Conservation (phyloP, 2,329 filamentous ascomycete genomes). For the Ceratocystiopsis minuta region DNA sequence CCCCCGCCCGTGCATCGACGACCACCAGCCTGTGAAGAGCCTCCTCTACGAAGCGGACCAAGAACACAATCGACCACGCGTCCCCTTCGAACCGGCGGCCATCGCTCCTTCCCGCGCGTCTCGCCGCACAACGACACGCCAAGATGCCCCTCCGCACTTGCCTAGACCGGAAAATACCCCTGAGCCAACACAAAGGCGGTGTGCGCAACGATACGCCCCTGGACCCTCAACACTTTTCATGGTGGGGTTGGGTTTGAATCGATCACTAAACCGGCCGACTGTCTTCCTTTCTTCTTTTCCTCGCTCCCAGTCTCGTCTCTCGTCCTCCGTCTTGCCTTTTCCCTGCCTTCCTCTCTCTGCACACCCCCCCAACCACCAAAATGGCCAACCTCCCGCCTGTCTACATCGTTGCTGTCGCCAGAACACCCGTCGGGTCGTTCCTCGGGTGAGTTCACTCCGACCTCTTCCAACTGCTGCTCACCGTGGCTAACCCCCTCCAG, state of each 20-base stretch:
- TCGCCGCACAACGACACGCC: no score
- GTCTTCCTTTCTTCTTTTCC: background rate
- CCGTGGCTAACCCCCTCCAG: slow-evolving; percentile 25
- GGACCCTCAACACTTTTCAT: background rate
- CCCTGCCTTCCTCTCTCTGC: no score
- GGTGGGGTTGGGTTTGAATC: background rate
- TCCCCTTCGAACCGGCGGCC: no score
- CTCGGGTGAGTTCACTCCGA: slow-evolving; percentile 49
- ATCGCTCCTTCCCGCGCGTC: no score
- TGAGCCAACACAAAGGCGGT: background rate
- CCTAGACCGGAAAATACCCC: background rate
- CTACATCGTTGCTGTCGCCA: slow-evolving; percentile 84
- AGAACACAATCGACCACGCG: no score
- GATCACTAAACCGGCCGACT: background rate
- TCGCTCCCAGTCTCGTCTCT: no score
- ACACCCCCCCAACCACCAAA: slow-evolving; percentile 14
- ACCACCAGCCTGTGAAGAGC: no score
- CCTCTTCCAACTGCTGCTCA: background rate
- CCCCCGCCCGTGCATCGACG: no score
- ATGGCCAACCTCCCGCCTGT: slow-evolving; percentile 75
- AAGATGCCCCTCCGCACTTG: no score
- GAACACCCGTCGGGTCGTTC: slow-evolving; percentile 88
- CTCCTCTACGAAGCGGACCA: no score
- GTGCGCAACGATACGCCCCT: background rate
- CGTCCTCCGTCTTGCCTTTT: no score